Evolutionary conservation across 768 basidiomycete species (phyloP), one percentile per base, ranked within the genome.

Genomic region (Boletales sp.): DNA sequence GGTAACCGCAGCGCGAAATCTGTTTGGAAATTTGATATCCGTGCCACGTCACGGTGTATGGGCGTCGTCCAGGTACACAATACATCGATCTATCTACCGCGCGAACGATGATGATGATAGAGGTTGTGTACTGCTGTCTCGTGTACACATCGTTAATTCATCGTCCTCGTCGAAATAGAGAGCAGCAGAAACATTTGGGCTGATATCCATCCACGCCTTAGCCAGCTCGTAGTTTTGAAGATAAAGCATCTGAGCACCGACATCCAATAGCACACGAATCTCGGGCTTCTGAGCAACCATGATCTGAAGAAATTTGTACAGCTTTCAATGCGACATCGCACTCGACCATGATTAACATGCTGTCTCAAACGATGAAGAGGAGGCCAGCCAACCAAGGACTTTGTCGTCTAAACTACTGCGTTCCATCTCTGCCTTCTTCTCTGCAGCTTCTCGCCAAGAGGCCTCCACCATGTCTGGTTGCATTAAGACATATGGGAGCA

Each of bases 221-320:
- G 66, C 74, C 1, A 80, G 41, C 17, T 74, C 65, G 5, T 58
- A 41, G 49, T 77, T 80, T 30, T 63, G 60, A 46, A 76, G 58
- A 39, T 79, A 76, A n/a, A 80, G 64, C 63, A 80, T 76, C 56
- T 80, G 78, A 0, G 79, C 79, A 2, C 78, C 79, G 11, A 80
- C 75, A 49, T 80, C 78, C 11, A 80, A 58, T 19, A 80, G 59
- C 10, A 80, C 76, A 30, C 66, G 66, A 14, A 78, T 62, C 12
- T 64, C 53, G 4, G 70, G 71, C 0, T 44, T 45, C 44, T 73
- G 65, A 9, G 51, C 18, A 8, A 70, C 61, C 9, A 79, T 15
- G 31, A 58, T 44, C 4, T 56, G 32, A 34, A 75, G 44, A 50
- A 73, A 57, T 33, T 65, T n/a, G n/a, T n/a, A n/a, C n/a, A n/a